Conservation (phyloP, 2,329 filamentous ascomycete genomes). For the Aspergillus costaricaensis region DNA sequence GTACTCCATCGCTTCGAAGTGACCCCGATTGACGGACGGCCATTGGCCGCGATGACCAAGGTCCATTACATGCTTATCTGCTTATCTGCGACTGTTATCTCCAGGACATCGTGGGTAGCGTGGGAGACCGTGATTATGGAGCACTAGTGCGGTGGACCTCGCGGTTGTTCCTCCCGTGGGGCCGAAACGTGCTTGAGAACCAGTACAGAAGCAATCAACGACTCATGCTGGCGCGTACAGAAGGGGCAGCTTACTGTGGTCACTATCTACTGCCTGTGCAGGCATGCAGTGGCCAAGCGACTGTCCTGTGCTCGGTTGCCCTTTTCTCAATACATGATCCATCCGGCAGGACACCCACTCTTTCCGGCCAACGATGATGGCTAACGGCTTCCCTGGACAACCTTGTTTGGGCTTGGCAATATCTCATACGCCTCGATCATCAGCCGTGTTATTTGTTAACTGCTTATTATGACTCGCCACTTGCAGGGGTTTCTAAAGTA, state of each 20-base stretch:
- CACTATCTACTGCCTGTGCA: neutral
- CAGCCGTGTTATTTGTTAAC: neutral
- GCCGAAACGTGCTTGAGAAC: constrained; percentile 12
- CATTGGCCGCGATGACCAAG: constrained; percentile 29
- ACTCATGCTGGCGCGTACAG: neutral
- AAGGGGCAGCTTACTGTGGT: neutral
- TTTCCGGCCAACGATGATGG: neutral
- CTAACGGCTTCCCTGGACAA: constrained; percentile 14
- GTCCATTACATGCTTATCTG: constrained; percentile 30
- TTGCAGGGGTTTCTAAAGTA: constrained; percentile 11
- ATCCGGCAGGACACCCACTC: neutral
- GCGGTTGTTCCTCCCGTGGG: constrained; percentile 19
- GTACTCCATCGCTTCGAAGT: neutral
- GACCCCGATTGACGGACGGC: constrained; percentile 9
- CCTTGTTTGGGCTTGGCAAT: constrained; percentile 18
- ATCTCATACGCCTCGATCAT: constrained; percentile 4
- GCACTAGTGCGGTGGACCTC: constrained; percentile 22
- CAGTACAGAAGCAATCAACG: neutral
- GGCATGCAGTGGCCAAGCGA: neutral
- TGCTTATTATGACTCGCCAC: constrained; percentile 12
- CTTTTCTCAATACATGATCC: constrained; percentile 1
- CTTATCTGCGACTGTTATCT: constrained; percentile 31
- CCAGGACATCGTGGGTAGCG: constrained; percentile 9
- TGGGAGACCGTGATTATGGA: constrained; percentile 16
- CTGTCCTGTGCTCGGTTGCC: constrained; percentile 10